These are phyloP conservation scores for Rhexocercosporidium sp. DNA, from an alignment of 2,329 filamentous ascomycete species.

Conservation along the genomic window DNA sequence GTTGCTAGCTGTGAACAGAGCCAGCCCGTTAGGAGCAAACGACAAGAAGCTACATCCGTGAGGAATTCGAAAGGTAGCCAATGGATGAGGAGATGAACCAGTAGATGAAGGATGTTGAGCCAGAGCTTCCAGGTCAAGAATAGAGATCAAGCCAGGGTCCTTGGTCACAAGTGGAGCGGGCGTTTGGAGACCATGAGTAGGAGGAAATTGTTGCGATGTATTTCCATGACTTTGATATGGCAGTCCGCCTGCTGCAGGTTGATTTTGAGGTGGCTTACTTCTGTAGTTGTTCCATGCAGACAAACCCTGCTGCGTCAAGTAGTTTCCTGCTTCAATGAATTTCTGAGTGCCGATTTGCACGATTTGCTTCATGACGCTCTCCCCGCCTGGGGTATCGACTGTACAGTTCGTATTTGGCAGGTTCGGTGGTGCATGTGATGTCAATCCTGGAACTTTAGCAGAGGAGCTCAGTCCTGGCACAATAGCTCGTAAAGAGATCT, in stretches of 20 bases:
- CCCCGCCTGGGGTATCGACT: slow-evolving; percentile 73
- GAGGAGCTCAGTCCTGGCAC: slow-evolving; percentile 58
- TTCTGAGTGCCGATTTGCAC: slow-evolving; percentile 82
- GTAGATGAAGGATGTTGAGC: slow-evolving; percentile 54
- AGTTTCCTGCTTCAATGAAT: slow-evolving; percentile 74
- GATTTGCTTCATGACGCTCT: slow-evolving; percentile 76
- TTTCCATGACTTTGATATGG: slow-evolving; percentile 38
- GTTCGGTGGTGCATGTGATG: slow-evolving; percentile 70
- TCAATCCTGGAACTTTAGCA: slow-evolving; percentile 60
- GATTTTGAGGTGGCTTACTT: slow-evolving; percentile 59
- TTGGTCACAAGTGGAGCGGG: slow-evolving; percentile 54
- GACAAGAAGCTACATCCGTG: slow-evolving; percentile 83
- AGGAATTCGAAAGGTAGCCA: slow-evolving; percentile 73
- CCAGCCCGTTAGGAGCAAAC: slow-evolving; percentile 75
- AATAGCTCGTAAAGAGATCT: slow-evolving; percentile 71
- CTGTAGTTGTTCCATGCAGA: slow-evolving; percentile 84
- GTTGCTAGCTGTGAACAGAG: slow-evolving; percentile 78
- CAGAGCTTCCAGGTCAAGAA: slow-evolving; percentile 72
- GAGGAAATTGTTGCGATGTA: slow-evolving; percentile 64
- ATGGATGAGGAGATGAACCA: slow-evolving; percentile 57
- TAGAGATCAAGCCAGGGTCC: slow-evolving; percentile 76
- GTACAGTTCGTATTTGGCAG: slow-evolving; percentile 69
- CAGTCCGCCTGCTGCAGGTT: slow-evolving; percentile 50
- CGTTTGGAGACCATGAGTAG: slow-evolving; percentile 71
- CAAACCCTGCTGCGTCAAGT: slow-evolving; percentile 77